Evolutionary conservation across 2,329 filamentous ascomycete genomes (phyloP).

Genomic region (Colletotrichum plurivorum): DNA sequence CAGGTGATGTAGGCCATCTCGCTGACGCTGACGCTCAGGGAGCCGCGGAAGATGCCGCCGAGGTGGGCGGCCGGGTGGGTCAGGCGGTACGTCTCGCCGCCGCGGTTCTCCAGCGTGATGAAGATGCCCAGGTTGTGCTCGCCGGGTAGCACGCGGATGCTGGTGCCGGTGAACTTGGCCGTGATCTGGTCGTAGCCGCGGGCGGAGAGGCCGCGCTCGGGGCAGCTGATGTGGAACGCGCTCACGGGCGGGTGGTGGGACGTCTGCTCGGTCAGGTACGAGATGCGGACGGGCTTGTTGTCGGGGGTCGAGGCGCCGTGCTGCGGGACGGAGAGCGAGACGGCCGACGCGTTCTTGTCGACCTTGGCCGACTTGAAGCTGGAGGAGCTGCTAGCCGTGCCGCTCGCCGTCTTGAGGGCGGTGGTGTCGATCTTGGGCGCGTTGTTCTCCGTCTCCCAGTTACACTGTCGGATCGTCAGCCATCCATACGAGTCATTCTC

Average conservation of each 20-base stretch:
- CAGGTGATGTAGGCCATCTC: constrained; percentile 92
- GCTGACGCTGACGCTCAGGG: constrained; percentile 90
- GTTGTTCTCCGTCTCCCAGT: constrained; percentile 92
- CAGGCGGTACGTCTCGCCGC: constrained; percentile 93
- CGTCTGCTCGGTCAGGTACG: constrained; percentile 97
- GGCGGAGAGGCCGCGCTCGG: constrained; percentile 89
- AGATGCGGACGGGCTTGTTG: constrained; percentile 78
- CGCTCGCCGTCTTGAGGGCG: constrained; percentile 54
- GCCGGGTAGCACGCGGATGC: constrained; percentile 90
- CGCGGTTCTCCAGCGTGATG: constrained; percentile 83
- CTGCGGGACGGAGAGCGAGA: constrained; percentile 66
- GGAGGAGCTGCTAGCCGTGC: constrained; percentile 60
- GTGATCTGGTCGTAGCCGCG: constrained; percentile 96
- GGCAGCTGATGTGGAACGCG: constrained; percentile 93
- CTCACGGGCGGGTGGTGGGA: constrained; percentile 98
- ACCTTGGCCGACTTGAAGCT: constrained; percentile 61
- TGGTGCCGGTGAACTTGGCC: constrained; percentile 97
- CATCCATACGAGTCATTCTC: constrained; percentile 14
- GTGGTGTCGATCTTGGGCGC: constrained; percentile 74
- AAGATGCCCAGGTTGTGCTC: constrained; percentile 97
- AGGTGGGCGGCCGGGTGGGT: constrained; percentile 95
- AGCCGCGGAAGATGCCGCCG: constrained; percentile 87
- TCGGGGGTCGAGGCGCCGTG: constrained; percentile 58
- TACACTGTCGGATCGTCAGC: constrained; percentile 75
- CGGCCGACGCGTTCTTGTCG: constrained; percentile 62